phyloP scores from a whole-genome alignment of 1,284 basidiomycete species.

The Sporisorium graminicola region DNA sequence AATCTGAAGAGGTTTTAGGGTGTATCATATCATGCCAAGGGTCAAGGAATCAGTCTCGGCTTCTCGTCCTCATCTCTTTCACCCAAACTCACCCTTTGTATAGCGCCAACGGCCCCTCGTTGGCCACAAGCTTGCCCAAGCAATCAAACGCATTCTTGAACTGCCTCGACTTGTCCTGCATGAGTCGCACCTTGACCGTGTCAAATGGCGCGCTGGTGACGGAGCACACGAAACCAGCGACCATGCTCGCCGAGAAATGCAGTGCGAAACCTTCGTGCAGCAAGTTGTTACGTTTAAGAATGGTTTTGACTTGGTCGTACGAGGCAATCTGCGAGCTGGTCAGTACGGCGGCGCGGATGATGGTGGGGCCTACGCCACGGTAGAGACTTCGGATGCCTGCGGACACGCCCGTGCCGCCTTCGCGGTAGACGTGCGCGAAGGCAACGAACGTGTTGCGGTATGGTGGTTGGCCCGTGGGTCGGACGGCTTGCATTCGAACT shows the following conservation, averaged over 20 bases:
- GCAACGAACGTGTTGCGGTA: constrained; percentile 56
- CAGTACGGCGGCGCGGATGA: constrained; percentile 53
- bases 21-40: not conserved
- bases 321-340: constrained; percentile 57
- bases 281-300: constrained; percentile 33
- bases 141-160: constrained; percentile 50
- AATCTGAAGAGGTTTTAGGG: constrained; percentile 30
- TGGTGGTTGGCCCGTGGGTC: constrained; percentile 45
- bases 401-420: constrained; percentile 28
- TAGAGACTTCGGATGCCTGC: constrained; percentile 50
- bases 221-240: constrained; percentile 56
- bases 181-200: constrained; percentile 56
- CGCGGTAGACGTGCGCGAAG: constrained; percentile 47
- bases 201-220: constrained; percentile 55
- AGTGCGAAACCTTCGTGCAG: constrained; percentile 49
- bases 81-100: constrained; percentile 51
- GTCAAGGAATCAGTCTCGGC: not conserved
- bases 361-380: constrained; percentile 55
- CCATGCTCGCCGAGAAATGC: constrained; percentile 54
- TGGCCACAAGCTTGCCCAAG: constrained; percentile 42
- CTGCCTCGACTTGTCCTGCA: constrained; percentile 51
- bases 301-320: constrained; percentile 56
- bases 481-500: constrained; percentile 57
- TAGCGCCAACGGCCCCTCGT: constrained; percentile 58
- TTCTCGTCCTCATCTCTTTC: not conserved